A percentile compares a stretch with the other conserved stretches of the same genome.
Conservation (phyloP, 192 early-diverging fungal genomes). For the Powellomyces hirtus region DNA sequence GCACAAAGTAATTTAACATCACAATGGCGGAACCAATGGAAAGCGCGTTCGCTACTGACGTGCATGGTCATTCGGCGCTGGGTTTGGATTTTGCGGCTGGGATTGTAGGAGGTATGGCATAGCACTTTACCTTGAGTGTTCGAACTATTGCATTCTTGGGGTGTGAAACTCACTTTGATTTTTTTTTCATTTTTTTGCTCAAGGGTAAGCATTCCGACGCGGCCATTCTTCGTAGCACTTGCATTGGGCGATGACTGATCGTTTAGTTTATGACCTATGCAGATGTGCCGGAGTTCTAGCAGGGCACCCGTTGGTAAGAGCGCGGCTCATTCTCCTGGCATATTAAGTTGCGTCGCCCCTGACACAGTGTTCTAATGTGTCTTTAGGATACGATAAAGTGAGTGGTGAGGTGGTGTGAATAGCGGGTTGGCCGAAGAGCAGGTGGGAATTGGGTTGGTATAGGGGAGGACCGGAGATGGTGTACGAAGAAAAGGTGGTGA, state of each 20-base stretch:
- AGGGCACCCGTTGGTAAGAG: constrained; percentile 51
- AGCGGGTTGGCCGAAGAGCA: too few species aligned
- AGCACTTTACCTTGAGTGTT: too few species aligned
- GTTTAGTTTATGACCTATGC: neutral
- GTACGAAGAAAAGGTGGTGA: too few species aligned
- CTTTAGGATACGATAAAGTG: constrained; percentile 50
- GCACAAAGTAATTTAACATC: neutral
- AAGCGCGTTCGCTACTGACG: constrained; percentile 29
- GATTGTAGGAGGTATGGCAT: constrained; percentile 38
- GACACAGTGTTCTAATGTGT: too few species aligned
- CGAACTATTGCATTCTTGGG: too few species aligned
- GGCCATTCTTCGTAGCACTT: too few species aligned
- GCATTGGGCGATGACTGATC: neutral
- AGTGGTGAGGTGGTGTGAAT: too few species aligned
- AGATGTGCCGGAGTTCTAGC: constrained; percentile 48
- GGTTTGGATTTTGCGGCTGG: constrained; percentile 34
- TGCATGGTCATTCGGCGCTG: constrained; percentile 21
- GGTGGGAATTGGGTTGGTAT: too few species aligned
- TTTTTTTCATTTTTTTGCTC: neutral
- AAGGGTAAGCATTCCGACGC: neutral
- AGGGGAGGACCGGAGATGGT: too few species aligned
- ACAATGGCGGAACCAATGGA: constrained; percentile 33
- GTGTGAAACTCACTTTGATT: neutral
- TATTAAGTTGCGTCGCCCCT: neutral
- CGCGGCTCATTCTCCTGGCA: neutral